Conservation (phyloP, 495 filamentous ascomycete species). For the Oidiodendron maius region DNA sequence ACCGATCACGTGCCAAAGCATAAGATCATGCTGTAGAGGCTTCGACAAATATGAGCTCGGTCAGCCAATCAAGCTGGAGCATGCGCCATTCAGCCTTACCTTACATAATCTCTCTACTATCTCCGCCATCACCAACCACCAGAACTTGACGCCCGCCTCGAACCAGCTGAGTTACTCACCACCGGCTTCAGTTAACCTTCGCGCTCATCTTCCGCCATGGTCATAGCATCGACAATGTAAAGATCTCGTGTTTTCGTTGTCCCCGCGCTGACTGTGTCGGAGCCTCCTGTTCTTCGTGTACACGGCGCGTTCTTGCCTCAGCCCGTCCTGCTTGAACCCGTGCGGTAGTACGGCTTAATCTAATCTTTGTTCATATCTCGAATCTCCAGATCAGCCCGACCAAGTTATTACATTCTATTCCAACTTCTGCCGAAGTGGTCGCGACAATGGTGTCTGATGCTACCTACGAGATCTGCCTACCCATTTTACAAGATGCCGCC, state of each 20-base stretch:
- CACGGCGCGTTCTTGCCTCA: slow-evolving; percentile 18
- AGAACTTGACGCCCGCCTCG: too few species aligned
- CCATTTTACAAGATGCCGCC: slow-evolving; percentile 73
- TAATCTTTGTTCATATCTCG: neutral
- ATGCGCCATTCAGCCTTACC: too few species aligned
- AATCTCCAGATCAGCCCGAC: neutral
- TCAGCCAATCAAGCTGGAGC: too few species aligned
- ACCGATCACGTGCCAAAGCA: too few species aligned
- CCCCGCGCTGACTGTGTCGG: slow-evolving; percentile 10
- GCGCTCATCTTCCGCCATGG: neutral
- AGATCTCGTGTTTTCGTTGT: slow-evolving; percentile 18
- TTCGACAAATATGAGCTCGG: too few species aligned
- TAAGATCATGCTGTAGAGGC: too few species aligned
- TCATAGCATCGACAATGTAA: slow-evolving; percentile 20
- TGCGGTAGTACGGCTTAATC: neutral
- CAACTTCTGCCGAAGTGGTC: neutral
- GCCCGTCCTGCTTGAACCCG: slow-evolving; percentile 9
- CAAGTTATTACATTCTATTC: neutral
- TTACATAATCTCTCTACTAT: too few species aligned
- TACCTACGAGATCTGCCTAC: slow-evolving; percentile 83
- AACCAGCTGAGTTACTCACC: too few species aligned
- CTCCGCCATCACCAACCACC: too few species aligned
- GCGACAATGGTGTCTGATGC: slow-evolving; percentile 81
- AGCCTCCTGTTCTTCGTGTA: slow-evolving; percentile 12
- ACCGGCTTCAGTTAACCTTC: neutral